Base-by-base conservation (phyloP, 768 basidiomycete species). In the Boletus rufocinnamomeus region DNA sequence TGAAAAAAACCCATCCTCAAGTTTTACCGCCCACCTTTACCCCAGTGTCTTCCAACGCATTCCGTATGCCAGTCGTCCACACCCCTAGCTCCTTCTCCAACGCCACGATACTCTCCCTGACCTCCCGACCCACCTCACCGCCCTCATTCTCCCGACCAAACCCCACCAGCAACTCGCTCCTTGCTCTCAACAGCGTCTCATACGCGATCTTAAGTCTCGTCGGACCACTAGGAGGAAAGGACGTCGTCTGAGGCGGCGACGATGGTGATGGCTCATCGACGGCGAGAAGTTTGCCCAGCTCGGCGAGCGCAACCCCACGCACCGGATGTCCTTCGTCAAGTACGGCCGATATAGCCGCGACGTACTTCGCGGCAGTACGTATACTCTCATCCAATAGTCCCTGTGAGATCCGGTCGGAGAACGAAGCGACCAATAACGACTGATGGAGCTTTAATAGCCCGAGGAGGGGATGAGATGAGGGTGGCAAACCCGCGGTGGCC, bases 221-320 rank as follows among this genome's bases (percentile, higher is more conserved):
- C 3, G 84, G 79, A 1, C 89, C 90, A 5, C 83, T 86, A 0
- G 90, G 91, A 5, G 88, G 90, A 68, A 86, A 91, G 0, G 68
- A 40, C 17, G 63, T 56, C 14, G 56, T 60, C 28, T 60, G 43
- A 30, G 58, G 21, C 35, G 67, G 19, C 64, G 61, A 45, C 16
- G 63, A 59, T 2, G 84, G 82, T 4, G 73, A 70, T 0, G 85
- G 86, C 67, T 93, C 91, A 64, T 93, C 90, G 0, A 93, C 88
- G 0, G 84, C 83, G 7, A 95, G 78, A 8, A 94, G 74, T 74
- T 93, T 95, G 0, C 90, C 93, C 7, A 92, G 77, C 69, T 95
- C 93, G 3, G 87, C 85, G 9, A 88, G 75, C 5, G 89, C 85
- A 25, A 95, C 75, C 0, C 84, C 91, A 1, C 90, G 80, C 1